Evolutionary conservation across 2,329 filamentous ascomycete genomes (phyloP).

Genomic region (Zymoseptoria crescenta): DNA sequence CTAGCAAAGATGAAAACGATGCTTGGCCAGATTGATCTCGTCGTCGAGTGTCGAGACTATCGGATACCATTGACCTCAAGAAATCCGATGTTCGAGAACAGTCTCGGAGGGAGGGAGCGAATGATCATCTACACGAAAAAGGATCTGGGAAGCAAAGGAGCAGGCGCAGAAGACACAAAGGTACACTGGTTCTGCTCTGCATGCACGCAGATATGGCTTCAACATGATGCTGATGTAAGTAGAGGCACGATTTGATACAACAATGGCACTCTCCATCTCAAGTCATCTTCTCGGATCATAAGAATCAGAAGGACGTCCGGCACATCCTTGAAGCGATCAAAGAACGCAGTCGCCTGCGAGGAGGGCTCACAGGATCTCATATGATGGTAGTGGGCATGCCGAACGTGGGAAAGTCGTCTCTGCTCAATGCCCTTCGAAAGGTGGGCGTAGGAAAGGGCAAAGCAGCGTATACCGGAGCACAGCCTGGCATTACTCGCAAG

Average conservation of each 20-base stretch:
- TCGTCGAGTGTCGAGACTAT: slow-evolving; percentile 92
- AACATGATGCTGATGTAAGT: slow-evolving; percentile 13
- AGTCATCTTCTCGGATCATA: slow-evolving; percentile 48
- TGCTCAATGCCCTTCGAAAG: slow-evolving; percentile 78
- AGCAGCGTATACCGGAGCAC: slow-evolving; percentile 71
- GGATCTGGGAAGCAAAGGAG: slow-evolving; percentile 56
- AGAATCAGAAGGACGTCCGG: slow-evolving; percentile 36
- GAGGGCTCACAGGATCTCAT: slow-evolving; percentile 70
- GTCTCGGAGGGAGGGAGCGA: slow-evolving; percentile 63
- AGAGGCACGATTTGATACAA: slow-evolving; percentile 43
- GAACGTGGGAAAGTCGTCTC: slow-evolving; percentile 89
- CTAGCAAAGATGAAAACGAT: slow-evolving; percentile 73
- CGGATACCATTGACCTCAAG: slow-evolving; percentile 81
- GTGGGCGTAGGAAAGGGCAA: slow-evolving; percentile 60
- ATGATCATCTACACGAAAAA: slow-evolving; percentile 87
- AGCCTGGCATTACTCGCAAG: slow-evolving; percentile 85
- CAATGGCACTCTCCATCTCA: slow-evolving; percentile 47
- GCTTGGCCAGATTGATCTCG: slow-evolving; percentile 72
- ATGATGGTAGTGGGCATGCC: slow-evolving; percentile 94
- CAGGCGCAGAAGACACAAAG: slow-evolving; percentile 22
- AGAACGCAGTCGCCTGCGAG: slow-evolving; percentile 40
- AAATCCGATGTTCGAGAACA: slow-evolving; percentile 80
- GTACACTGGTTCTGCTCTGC: slow-evolving; percentile 14
- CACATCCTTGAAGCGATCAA: slow-evolving; percentile 46
- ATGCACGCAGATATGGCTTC: not conserved